These are phyloP conservation scores for Peronospora destructor DNA, from an alignment of 352 stramenopile genomes.

Conservation along the genomic window DNA sequence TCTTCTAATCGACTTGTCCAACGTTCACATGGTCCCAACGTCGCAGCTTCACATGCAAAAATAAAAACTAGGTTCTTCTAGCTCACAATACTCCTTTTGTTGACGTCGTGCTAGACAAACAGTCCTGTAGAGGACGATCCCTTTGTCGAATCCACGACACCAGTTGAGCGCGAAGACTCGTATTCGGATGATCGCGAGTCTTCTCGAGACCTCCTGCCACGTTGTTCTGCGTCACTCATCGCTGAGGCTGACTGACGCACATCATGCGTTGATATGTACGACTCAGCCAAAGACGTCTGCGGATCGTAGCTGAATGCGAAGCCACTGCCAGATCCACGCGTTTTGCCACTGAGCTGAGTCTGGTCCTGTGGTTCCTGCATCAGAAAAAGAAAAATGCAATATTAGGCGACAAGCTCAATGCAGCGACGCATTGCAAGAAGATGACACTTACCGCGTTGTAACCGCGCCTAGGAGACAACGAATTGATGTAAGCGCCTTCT, in stretches of 20 bases:
- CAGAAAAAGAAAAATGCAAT: constrained; percentile 2
- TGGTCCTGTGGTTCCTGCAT: constrained; percentile 21
- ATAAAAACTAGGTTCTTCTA: neutral
- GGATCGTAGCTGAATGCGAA: constrained; percentile 83
- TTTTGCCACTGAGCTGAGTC: constrained; percentile 27
- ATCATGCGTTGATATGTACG: constrained; percentile 70
- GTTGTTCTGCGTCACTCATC: constrained; percentile 56
- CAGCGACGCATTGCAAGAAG: neutral
- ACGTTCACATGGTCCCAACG: too few species aligned
- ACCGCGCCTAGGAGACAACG: constrained; percentile 25
- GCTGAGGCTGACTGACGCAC: constrained; percentile 47
- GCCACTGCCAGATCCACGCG: constrained; percentile 59
- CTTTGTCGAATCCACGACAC: constrained; percentile 31
- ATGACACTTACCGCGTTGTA: constrained; percentile 24
- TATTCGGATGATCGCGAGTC: constrained; percentile 72
- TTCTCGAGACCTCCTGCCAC: constrained; percentile 55
- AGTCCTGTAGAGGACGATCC: constrained; percentile 32
- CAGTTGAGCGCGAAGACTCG: constrained; percentile 19
- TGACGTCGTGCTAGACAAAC: constrained; percentile 24
- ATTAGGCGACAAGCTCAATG: constrained; percentile 12
- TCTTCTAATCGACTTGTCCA: too few species aligned
- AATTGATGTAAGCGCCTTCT: constrained; percentile 38
- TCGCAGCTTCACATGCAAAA: too few species aligned
- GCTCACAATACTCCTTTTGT: neutral
- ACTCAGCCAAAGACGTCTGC: constrained; percentile 69